Percentiles rank a stretch among this genome's conserved stretches.
Conservation (phyloP, 2,329 filamentous ascomycete species). For the Penicillium sp. region DNA sequence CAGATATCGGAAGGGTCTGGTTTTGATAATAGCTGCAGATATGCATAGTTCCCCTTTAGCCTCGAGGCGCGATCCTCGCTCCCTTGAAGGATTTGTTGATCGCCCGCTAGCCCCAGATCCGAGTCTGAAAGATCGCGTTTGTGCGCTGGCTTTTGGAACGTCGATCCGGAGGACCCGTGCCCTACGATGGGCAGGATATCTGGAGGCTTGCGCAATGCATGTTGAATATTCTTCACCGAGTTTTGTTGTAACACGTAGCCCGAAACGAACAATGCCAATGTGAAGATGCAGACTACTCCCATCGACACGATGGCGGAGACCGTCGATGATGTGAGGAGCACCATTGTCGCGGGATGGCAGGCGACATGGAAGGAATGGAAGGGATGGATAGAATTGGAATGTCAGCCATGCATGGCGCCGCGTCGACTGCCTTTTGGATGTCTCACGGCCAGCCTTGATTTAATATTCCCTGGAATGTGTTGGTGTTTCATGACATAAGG, state of each 20-base stretch:
- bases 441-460: slow-evolving; percentile 3
- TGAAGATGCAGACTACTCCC: slow-evolving; percentile 69
- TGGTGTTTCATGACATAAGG: slow-evolving; percentile 27
- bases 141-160: slow-evolving; percentile 24
- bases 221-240: slow-evolving; percentile 75
- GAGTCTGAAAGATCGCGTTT: slow-evolving; percentile 23
- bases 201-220: slow-evolving; percentile 58
- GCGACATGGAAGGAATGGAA: slow-evolving; percentile 18
- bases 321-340: slow-evolving; percentile 48
- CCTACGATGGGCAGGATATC: slow-evolving; percentile 16
- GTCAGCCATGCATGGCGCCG: slow-evolving; percentile 13
- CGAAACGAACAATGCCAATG: slow-evolving; percentile 78
- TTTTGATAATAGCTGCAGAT: slow-evolving; percentile 47
- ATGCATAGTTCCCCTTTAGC: slow-evolving; percentile 39
- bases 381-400: slow-evolving; percentile 16
- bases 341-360: slow-evolving; percentile 37
- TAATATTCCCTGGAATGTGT: not conserved
- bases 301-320: slow-evolving; percentile 48
- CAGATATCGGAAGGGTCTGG: slow-evolving; percentile 49
- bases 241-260: slow-evolving; percentile 88
- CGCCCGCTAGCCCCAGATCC: slow-evolving; percentile 11
- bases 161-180: slow-evolving; percentile 20
- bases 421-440: slow-evolving; percentile 1
- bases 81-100: slow-evolving; percentile 19
- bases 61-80: slow-evolving; percentile 8